phyloP scores from a whole-genome alignment of 78 protist species.

The Anaeramoeba flamelloides region DNA sequence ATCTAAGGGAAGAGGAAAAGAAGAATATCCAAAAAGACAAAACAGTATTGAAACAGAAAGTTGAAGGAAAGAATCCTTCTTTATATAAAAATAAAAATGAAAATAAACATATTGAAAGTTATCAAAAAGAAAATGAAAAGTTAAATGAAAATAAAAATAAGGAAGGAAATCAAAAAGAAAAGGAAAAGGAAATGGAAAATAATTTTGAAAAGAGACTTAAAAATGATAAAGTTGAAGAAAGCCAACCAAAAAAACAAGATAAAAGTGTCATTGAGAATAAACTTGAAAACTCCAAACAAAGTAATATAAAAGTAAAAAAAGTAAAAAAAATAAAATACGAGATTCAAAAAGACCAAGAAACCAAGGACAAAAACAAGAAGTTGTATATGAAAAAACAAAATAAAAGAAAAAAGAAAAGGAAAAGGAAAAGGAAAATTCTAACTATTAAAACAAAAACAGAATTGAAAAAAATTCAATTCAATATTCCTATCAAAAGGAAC shows the following conservation, averaged over 20 bases:
- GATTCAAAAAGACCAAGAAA: background rate
- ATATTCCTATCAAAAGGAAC: background rate
- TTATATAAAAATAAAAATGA: background rate
- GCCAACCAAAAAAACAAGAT: constrained; percentile 1
- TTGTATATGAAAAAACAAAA: background rate
- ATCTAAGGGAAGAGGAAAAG: constrained; percentile 2
- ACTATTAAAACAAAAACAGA: background rate
- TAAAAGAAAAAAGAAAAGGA: constrained; percentile 4
- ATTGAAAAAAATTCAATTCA: background rate
- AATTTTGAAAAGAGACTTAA: too few relatives aligned
- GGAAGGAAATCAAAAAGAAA: constrained; percentile 4
- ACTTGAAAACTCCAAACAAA: background rate
- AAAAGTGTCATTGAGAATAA: background rate
- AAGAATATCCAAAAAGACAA: constrained; percentile 1
- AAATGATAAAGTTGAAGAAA: background rate
- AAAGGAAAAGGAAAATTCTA: background rate
- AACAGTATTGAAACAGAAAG: background rate
- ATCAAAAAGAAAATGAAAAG: constrained; percentile 3
- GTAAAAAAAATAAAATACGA: constrained; percentile 1
- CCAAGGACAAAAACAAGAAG: constrained; percentile 6
- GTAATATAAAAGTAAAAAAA: background rate
- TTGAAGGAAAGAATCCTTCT: background rate
- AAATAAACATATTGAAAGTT: background rate
- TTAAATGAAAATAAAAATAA: background rate
- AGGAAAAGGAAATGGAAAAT: too few relatives aligned